Base-by-base conservation (phyloP, 306 rosid species). In the Citrullus mucosospermus region DNA sequence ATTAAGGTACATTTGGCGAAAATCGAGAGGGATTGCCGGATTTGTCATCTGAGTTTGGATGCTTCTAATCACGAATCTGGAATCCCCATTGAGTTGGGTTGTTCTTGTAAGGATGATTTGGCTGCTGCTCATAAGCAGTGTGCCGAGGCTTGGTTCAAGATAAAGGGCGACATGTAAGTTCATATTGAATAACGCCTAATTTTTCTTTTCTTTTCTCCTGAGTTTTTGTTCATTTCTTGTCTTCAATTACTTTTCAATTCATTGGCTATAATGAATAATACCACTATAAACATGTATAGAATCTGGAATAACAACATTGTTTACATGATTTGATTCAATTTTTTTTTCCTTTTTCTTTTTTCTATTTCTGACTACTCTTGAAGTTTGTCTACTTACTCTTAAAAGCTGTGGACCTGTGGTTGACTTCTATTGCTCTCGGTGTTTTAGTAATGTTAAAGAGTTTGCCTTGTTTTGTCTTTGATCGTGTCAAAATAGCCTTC, bases 131-230 rank as follows among this genome's bases (percentile, higher is more conserved):
- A 93, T 63, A 93, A 90, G 53, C 92, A 91, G 11, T 93, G 98
- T 89, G 98, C 97, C 58, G 97, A 93, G 81, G 93, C 97, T 83
- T 93, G 97, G 97, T 93, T 93, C 91, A 90, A 91, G 85, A 91
- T 93, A 86, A 93, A 93, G 88, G 98, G 98, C 5, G 88, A 91
- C 85, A 93, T 87, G 98, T 93, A 84, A 90, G 93, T 84, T 38
- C 15, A 7, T 62, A 25, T 60, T 41, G 48, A 38, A 77, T 2
- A 22, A 77, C 30, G 0, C 55, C 50, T 39, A 20, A 25, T 76
- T 4, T 30, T 30, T 32, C 36, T 2, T 32, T 32, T 32, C 36
- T 32, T 32, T 32, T 32, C 36, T 32, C 36, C 36, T 32, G 36
- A 32, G 36, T 32, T 32, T 25, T 32, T 32, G 36, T 62, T 30